These are phyloP conservation scores for Fraxinus nigra DNA, from an alignment of 305 asterid species.

Conservation along the genomic window DNA sequence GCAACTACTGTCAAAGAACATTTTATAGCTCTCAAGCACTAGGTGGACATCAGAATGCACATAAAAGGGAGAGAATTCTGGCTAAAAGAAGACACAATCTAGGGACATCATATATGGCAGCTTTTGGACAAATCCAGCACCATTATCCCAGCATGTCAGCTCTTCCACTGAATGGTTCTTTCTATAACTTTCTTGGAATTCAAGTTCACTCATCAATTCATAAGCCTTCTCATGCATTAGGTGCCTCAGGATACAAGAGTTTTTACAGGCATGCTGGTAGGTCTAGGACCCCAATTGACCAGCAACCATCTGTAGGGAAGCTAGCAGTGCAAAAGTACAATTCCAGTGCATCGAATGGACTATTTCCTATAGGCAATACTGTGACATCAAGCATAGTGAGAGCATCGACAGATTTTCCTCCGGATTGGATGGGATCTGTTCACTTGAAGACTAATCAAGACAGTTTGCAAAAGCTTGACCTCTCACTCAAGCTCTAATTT, in stretches of 20 bases:
- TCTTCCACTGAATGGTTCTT: not conserved
- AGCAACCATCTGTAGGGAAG: not conserved
- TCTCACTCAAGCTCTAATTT: not conserved
- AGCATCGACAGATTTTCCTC: not conserved
- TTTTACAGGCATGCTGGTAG: not conserved
- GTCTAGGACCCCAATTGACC: not conserved
- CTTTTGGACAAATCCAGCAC: not conserved
- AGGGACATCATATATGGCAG: not conserved
- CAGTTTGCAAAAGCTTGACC: not conserved
- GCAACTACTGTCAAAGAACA: not conserved
- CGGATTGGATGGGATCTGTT: not conserved
- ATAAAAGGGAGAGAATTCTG: conserved; percentile 1
- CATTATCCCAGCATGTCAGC: not conserved
- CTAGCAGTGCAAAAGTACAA: not conserved
- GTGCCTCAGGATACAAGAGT: not conserved
- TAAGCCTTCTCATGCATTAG: not conserved
- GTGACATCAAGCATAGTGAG: not conserved
- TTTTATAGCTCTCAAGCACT: conserved; percentile 1
- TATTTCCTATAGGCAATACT: not conserved
- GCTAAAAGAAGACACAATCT: not conserved
- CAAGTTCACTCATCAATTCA: not conserved
- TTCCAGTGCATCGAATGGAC: not conserved
- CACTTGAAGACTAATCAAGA: not conserved
- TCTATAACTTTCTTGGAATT: not conserved
- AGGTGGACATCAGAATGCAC: conserved; percentile 4